Evolutionary conservation across 768 basidiomycete species (phyloP).

Genomic region (Collybiopsis confluens): DNA sequence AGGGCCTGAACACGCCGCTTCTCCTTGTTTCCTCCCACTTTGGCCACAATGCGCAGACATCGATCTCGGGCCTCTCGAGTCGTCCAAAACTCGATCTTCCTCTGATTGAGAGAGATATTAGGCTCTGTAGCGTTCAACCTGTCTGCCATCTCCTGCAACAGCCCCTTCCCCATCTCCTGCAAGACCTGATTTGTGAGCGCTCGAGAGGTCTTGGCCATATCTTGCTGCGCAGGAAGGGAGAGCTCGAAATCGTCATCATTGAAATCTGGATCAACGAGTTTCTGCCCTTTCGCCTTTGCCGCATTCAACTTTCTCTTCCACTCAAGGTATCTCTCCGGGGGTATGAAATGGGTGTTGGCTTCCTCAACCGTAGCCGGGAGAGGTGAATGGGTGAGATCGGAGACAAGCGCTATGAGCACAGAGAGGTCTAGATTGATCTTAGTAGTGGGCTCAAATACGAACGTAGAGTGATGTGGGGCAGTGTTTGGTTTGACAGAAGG

Average conservation of each 20-base stretch:
- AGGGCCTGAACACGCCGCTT: slow-evolving; percentile 59
- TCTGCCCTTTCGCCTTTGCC: slow-evolving; percentile 10
- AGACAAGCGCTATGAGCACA: slow-evolving; percentile 77
- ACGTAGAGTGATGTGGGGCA: neutral
- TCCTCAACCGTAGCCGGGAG: slow-evolving; percentile 56
- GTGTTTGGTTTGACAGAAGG: neutral
- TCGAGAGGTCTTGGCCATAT: slow-evolving; percentile 55
- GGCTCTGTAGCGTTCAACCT: slow-evolving; percentile 25
- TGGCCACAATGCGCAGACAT: slow-evolving; percentile 70
- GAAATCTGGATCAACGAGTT: slow-evolving; percentile 11
- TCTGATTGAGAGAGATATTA: neutral
- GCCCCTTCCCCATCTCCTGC: slow-evolving; percentile 65
- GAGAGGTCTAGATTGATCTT: slow-evolving; percentile 82
- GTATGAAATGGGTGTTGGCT: slow-evolving; percentile 60
- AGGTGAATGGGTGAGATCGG: slow-evolving; percentile 73
- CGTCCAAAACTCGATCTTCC: slow-evolving; percentile 66
- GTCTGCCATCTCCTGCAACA: slow-evolving; percentile 61
- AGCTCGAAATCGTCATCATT: slow-evolving; percentile 3
- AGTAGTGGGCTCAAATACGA: slow-evolving; percentile 42
- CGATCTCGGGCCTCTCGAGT: slow-evolving; percentile 72
- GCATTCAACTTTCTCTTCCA: slow-evolving; percentile 44
- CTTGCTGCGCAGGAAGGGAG: slow-evolving; percentile 14
- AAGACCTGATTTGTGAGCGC: slow-evolving; percentile 68
- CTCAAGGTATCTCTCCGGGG: slow-evolving; percentile 50
- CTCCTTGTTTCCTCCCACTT: slow-evolving; percentile 75